Base-by-base conservation (phyloP, 2,329 filamentous ascomycete species). In the Exophiala sp. region DNA sequence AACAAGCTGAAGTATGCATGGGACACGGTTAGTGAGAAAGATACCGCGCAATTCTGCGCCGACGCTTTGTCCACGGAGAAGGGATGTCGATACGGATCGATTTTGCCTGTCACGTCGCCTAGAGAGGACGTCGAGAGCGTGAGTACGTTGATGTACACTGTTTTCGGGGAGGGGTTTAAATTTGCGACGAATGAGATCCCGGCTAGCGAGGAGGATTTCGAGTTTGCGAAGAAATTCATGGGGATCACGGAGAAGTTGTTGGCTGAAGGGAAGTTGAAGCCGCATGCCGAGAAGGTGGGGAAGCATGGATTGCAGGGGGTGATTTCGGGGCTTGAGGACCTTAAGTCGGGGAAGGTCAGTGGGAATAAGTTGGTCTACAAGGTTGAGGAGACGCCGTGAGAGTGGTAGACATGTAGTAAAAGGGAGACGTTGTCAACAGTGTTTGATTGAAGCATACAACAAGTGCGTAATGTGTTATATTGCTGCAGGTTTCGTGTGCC, bases 341-440 rank as follows among this genome's bases (percentile, higher is more conserved):
- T 79, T 61, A 75, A 69, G 65, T 63, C 71, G 18, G 71, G 69
- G 1, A 77, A 74, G 60, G 72, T 79, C 40, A 75, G 71, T 54
- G 75, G 73, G 5, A 63, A 67, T 59, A 80, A 80, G 66, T 58
- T 80, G 59, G 75, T 79, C 8, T 79, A 78, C 63, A 66, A 65
- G 36, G 65, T 76, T 45, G 39, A 24, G 5, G 60, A 64, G 47
- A 62, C 58, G 10, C 60, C 60, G 5, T 55, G 46, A 50, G 11
- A 8, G 7, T 8, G 3, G 4, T 3, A 29, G 24, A 4, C 5
- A 29, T 5, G 24, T 29, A 29, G 24, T 29, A 29, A 29, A 29
- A 29, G 4, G 2, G 24, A 29, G 7, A 29, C 24, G 24, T 29
- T 29, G 5, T 8, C 4, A 4, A 29, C 24, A 29, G 7, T 29